Evolutionary conservation across 306 rosid species (phyloP), one percentile per base, ranked within the genome.

Genomic region (Prosopis cineraria): DNA sequence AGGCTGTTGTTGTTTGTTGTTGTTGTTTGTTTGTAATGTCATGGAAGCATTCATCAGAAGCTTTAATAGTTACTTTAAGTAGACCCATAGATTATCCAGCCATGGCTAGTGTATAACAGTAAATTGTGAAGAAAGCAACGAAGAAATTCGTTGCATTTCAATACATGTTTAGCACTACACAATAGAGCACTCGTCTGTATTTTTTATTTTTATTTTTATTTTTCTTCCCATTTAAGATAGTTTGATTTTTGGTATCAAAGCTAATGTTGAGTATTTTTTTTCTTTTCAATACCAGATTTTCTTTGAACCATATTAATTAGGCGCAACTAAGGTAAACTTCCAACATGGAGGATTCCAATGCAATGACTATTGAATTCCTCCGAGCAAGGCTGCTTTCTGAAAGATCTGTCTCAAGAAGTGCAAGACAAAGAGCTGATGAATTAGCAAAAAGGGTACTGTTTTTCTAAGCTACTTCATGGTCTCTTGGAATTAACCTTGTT

Each of bases 371-470:
- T 48, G 97, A 95, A 27, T 95, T 84, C 82, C 90, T 95, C 25
- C 93, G 97, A 48, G 97, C 93, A 27, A 89, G 97, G 85, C 83
- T 95, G 77, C 91, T 95, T 73, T 79, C 97, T 6, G 98, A 95
- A 80, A 89, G 98, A 85, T 91, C 97, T 14, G 89, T 90, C 82
- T 92, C 98, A 68, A 92, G 79, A 85, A 90, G 91, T 74, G 92
- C 98, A 11, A 88, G 90, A 78, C 91, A 89, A 76, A 88, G 98
- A 87, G 94, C 93, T 52, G 88, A 88, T 36, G 98, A 92, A 80
- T 89, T 95, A 73, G 92, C 86, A 62, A 84, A 83, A 82, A 83
- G 82, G 91, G 98, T 87, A 88, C 76, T 83, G 45, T 84, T 68
- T 29, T 70, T 36, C 58, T 65, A 82, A 33, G 70, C 71, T 73